Evolutionary conservation across 2,329 filamentous ascomycete species (phyloP).

Genomic region (Aureobasidium leucospermi): DNA sequence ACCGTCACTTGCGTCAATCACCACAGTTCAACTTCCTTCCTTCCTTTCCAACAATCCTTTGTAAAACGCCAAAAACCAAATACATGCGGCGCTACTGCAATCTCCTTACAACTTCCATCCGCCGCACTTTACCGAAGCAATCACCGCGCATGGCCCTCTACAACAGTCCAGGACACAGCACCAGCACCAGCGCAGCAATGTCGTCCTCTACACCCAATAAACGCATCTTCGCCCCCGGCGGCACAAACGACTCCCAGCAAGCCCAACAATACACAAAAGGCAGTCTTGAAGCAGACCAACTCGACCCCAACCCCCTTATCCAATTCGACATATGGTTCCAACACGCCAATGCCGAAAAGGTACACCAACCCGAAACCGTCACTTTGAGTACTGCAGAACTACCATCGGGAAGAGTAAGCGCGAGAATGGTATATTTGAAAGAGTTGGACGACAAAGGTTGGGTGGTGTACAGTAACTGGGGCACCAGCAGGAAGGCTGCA

Average conservation of each 20-base stretch:
- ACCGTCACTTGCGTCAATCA: too few species aligned
- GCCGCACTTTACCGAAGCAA: neutral
- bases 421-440: slow-evolving; percentile 88
- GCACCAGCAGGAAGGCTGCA: slow-evolving; percentile 59
- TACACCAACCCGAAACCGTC: slow-evolving; percentile 79
- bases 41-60: neutral
- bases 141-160: slow-evolving; percentile 7
- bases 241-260: slow-evolving; percentile 50
- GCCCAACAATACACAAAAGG: slow-evolving; percentile 70
- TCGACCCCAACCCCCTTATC: slow-evolving; percentile 58
- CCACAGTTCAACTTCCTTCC: neutral
- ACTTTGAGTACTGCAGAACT: slow-evolving; percentile 77
- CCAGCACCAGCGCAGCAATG: neutral
- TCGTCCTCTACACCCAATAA: slow-evolving; percentile 20
- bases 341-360: slow-evolving; percentile 53
- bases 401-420: slow-evolving; percentile 75
- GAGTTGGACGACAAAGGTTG: slow-evolving; percentile 79
- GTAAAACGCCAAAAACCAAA: neutral
- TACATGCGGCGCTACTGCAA: slow-evolving; percentile 4
- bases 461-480: slow-evolving; percentile 91
- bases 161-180: neutral
- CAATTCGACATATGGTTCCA: slow-evolving; percentile 93
- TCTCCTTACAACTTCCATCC: neutral
- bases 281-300: slow-evolving; percentile 53
- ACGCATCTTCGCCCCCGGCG: slow-evolving; percentile 56